Evolutionary conservation across 768 basidiomycete genomes (phyloP), one percentile per base, ranked within the genome.

Genomic region (Rhodotorula graminis): DNA sequence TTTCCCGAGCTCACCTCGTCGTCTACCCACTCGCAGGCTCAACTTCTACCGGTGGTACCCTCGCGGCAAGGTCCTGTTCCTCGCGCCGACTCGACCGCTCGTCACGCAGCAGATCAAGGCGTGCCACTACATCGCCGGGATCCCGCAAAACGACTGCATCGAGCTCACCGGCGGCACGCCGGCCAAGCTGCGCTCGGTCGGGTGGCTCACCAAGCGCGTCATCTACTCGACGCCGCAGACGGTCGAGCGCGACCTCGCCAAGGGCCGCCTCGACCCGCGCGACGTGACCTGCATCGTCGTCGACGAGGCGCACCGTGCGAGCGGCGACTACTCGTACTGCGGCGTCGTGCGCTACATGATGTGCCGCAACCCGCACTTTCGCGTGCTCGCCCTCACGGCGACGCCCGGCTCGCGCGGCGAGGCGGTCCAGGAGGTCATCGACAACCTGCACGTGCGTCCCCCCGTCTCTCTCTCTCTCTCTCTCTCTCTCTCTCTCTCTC

Each of bases 61-160:
- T 0, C 85, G 89, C 60, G 91, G 92, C 27, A 94, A 92, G 77
- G 89, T 98, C 25, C 85, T 98, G 46, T 99, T 99, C 78, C 88
- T 97, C 59, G 95, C 95, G 0, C 95, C 95, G 3, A 93, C 96
- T 5, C 95, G 94, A 78, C 96, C 96, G 10, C 85, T 99, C 12
- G 96, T 99, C 37, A 87, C 91, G 9, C 96, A 99, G 79, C 96
- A 99, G 79, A 87, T 97, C 52, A 87, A 89, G 63, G 94, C 96
- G 3, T 97, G 92, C 79, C 96, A 96, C 77, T 85, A 88, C 79
- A 88, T 88, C 10, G 97, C 94, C 76, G 96, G 96, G 12, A 97
- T 98, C 64, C 91, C 93, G 27, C 90, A 90, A 11, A 84, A 83
- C 63, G 90, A 94, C 78, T 90, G 92, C 0, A 84, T 87, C 16